Evolutionary conservation across 202 grass and related monocot species (phyloP).

Genomic region (Musa balbisiana): DNA sequence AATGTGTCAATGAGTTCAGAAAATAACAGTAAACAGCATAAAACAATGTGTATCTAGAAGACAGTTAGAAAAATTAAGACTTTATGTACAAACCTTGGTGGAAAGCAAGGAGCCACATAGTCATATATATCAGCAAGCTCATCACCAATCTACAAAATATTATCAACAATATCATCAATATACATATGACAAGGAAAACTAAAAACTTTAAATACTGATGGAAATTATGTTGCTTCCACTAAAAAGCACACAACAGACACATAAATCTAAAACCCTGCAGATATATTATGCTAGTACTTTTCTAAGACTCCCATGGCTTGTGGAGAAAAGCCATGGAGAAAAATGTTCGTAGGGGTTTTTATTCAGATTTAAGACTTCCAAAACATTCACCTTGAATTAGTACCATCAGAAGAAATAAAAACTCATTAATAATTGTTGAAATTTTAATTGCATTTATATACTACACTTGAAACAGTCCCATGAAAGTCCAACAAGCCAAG

Average conservation of each 20-base stretch:
- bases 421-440: neutral
- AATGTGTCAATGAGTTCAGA: too few species aligned
- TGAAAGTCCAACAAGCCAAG: neutral
- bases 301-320: neutral
- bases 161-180: slow-evolving; percentile 13
- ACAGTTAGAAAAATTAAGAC: neutral
- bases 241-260: neutral
- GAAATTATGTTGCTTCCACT: neutral
- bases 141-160: slow-evolving; percentile 65
- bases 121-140: slow-evolving; percentile 99
- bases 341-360: neutral
- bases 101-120: slow-evolving; percentile 98
- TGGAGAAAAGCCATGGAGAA: neutral
- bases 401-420: neutral
- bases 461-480: neutral
- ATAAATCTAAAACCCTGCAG: neutral
- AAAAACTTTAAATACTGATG: neutral
- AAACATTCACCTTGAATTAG: neutral
- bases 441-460: too few species aligned
- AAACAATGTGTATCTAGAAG: neutral
- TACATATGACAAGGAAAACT: neutral
- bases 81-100: slow-evolving; percentile 61
- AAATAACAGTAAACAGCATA: too few species aligned
- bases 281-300: neutral
- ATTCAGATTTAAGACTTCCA: neutral